Evolutionary conservation across 83 land plant species (phyloP), one percentile per base, ranked within the genome.

Genomic region (Picea abies): DNA sequence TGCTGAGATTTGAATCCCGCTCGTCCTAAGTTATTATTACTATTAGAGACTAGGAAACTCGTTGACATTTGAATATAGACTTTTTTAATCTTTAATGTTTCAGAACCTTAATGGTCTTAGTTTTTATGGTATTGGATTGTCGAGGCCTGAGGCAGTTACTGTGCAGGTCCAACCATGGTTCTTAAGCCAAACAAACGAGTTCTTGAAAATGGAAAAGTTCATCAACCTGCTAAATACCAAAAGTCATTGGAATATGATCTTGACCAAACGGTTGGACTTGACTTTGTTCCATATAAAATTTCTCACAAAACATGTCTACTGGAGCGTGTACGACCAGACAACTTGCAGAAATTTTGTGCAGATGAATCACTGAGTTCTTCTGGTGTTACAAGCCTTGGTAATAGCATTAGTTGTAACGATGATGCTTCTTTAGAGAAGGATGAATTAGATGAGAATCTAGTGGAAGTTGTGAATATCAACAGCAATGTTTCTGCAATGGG

Each of bases 151-250:
- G 23, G 41, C 52, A 39, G n/a, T 41, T 72, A 72, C 56, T 72
- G 52, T 72, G 76, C 76, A 44, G 77, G 77, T 10, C 26, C 47
- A 22, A 73, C 14, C 58, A 73, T 73, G 77, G 58, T 73, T 41
- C 5, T 73, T 2, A 73, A 73, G 44, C 77, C 10, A 20, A 44
- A n/a, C 22, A 73, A 73, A 44, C 26, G 77, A 4, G 58, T 52
- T 73, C 39, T 73, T 49, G 77, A 73, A 73, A 41, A 73, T n/a
- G 77, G 58, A 41, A 20, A 41, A 47, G 44, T 23, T 41, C 47
- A 52, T 52, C 77, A 73, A 73, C 77, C 26, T 22, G 77, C 22
- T 39, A 73, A 73, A 44, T 44, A 10, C 26, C 58, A 73, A 4
- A 73, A 44, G 56, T 23, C 20, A 22, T 44, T 41, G 22, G 58